Base-by-base conservation (phyloP, 164 flowering plant species). In the Chloranthus sessilifolius region DNA sequence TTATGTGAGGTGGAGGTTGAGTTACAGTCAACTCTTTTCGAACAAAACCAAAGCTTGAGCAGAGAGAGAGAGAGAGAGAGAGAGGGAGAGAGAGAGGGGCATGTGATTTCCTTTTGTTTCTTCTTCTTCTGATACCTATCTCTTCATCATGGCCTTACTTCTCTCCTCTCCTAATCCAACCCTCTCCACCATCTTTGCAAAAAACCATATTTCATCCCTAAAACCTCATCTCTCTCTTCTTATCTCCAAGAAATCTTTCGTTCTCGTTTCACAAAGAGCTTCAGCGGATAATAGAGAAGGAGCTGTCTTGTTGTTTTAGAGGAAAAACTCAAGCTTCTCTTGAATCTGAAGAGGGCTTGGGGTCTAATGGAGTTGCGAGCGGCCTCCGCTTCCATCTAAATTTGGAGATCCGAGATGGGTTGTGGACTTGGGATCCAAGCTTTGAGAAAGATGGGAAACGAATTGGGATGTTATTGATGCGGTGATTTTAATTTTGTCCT, bases 381-480 rank as follows among this genome's bases (percentile, higher is more conserved):
- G 48, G 29, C 56, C 27, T 35, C 43, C n/a, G 55, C 66, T 8
- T 37, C 76, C 59, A 43, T 55, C 23, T 14, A 68, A 64, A 25
- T 88, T 80, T 59, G 67, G 61, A 65, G 75, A 92, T 41, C 73
- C 81, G 11, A 84, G 59, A 61, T 92, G 99, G 97, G 77, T 82
- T 31, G 69, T 54, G 95, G 56, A 88, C 95, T 57, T 92, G 96
- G 99, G 95, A 88, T 53, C 65, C 88, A 81, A 79, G 65, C 81
- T 86, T 92, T 63, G 53, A 45, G 62, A 88, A 84, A 59, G 73
- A 76, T 66, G 95, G 88, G 12, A 63, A 14, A 77, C 95, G 27
- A 65, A 88, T 65, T 92, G 95, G 97, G 97, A 88, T 80, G 82
- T 88, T 48, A 85, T 86, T 35, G 84, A 84, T 74, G 95, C 83